These are phyloP conservation scores for Sporothrix luriei DNA, from an alignment of 2,329 filamentous ascomycete genomes.

Conservation along the genomic window DNA sequence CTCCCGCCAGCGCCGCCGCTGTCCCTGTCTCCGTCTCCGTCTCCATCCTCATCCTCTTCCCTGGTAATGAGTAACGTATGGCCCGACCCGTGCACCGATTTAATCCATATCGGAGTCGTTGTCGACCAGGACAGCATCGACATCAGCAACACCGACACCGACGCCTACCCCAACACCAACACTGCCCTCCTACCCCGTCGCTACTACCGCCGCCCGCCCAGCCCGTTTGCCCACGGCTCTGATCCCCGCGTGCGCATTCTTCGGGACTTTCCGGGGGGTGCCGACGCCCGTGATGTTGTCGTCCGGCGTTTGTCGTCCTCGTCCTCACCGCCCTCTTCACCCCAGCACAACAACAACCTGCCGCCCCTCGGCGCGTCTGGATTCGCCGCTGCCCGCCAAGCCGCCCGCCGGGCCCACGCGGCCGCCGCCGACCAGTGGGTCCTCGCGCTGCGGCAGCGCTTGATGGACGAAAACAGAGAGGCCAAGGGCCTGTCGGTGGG, in stretches of 20 bases:
- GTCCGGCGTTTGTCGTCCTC: not conserved
- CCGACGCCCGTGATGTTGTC: not conserved
- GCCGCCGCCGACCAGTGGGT: conserved; percentile 2
- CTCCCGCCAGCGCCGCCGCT: not conserved
- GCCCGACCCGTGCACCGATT: not conserved
- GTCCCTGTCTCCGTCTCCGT: not conserved
- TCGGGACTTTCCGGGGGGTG: not conserved
- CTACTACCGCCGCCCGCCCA: not conserved
- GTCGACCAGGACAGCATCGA: too few relatives aligned
- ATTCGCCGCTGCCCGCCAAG: conserved; percentile 18
- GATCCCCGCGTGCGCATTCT: not conserved
- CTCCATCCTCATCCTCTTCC: not conserved
- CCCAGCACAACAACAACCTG: not conserved
- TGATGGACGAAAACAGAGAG: not conserved
- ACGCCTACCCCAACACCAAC: not conserved
- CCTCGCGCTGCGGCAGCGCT: not conserved
- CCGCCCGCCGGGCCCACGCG: not conserved
- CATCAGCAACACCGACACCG: too few relatives aligned
- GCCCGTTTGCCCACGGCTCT: not conserved
- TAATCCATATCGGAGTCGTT: too few relatives aligned
- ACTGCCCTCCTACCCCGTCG: not conserved
- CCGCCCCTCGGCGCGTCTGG: conserved; percentile 13
- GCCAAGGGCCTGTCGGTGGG: not conserved
- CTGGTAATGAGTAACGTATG: not conserved
- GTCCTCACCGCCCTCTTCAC: not conserved